These are phyloP conservation scores for Rhododendron henanense DNA, from an alignment of 148 eudicot species.

Conservation along the genomic window DNA sequence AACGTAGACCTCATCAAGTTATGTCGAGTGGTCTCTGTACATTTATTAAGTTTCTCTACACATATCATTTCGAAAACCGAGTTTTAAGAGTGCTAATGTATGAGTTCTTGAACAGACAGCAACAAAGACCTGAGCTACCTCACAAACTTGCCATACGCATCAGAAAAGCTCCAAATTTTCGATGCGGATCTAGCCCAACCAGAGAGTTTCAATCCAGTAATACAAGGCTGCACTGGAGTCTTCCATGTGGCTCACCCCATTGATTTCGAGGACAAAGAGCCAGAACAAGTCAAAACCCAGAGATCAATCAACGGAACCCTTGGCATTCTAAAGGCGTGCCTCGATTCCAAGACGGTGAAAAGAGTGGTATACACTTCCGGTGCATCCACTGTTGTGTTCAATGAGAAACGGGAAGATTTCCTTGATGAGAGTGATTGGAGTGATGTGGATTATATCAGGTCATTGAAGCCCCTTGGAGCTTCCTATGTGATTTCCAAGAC, in stretches of 20 bases:
- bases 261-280: slow-evolving; percentile 29
- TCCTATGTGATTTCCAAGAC: slow-evolving; percentile 36
- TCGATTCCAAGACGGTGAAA: slow-evolving; percentile 35
- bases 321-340: slow-evolving; percentile 33
- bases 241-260: slow-evolving; percentile 48
- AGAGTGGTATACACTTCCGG: slow-evolving; percentile 47
- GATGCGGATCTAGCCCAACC: slow-evolving; percentile 40
- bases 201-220: slow-evolving; percentile 26
- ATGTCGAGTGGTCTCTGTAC: background rate
- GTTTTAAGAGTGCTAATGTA: background rate
- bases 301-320: slow-evolving; percentile 24
- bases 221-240: slow-evolving; percentile 46
- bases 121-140: slow-evolving; percentile 44
- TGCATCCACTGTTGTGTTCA: slow-evolving; percentile 16
- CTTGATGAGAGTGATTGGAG: slow-evolving; percentile 37
- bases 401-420: background rate
- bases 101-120: slow-evolving; percentile 16
- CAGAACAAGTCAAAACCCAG: slow-evolving; percentile 26
- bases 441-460: slow-evolving; percentile 24
- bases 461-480: background rate
- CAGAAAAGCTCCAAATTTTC: slow-evolving; percentile 33
- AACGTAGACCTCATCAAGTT: background rate
- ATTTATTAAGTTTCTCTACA: no score
- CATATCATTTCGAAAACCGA: background rate
- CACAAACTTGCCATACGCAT: slow-evolving; percentile 38